Evolutionary conservation across 2,329 filamentous ascomycete species (phyloP).

Genomic region (Talaromyces atroroseus): DNA sequence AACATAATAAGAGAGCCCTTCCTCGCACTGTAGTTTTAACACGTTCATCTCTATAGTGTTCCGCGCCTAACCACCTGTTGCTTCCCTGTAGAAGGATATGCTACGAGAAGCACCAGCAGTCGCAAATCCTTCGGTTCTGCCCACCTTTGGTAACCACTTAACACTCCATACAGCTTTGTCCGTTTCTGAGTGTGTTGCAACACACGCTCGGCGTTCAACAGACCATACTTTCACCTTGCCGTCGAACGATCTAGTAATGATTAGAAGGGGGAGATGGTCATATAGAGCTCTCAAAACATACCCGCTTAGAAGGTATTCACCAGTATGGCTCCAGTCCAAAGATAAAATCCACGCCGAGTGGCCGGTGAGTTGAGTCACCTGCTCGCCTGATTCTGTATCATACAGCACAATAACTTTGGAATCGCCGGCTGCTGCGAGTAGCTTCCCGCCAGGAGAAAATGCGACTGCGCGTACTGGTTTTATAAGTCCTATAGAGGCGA

Average conservation of each 20-base stretch:
- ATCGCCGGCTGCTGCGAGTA: conserved; percentile 86
- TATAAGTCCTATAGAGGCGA: conserved; percentile 58
- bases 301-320: conserved; percentile 84
- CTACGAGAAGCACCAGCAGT: conserved; percentile 71
- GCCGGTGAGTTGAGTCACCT: conserved; percentile 75
- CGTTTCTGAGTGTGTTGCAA: conserved; percentile 89
- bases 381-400: conserved; percentile 86
- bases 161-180: conserved; percentile 80
- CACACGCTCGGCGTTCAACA: conserved; percentile 73
- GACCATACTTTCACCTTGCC: conserved; percentile 97
- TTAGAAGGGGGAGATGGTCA: conserved; percentile 11
- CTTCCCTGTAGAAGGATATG: conserved; percentile 78
- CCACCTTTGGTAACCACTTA: conserved; percentile 71
- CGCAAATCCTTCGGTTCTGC: conserved; percentile 63
- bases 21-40: background rate
- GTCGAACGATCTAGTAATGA: conserved; percentile 62
- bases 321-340: conserved; percentile 87
- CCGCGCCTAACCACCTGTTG: conserved; percentile 56
- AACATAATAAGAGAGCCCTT: background rate
- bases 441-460: conserved; percentile 79
- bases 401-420: conserved; percentile 84
- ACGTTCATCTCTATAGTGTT: background rate
- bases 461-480: conserved; percentile 79
- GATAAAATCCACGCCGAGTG: conserved; percentile 85
- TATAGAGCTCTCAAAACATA: conserved; percentile 29